Percentiles rank a stretch among this genome's conserved stretches.
These are phyloP conservation scores for Rubus idaeus DNA, from an alignment of 306 rosid species.

Conservation along the genomic window DNA sequence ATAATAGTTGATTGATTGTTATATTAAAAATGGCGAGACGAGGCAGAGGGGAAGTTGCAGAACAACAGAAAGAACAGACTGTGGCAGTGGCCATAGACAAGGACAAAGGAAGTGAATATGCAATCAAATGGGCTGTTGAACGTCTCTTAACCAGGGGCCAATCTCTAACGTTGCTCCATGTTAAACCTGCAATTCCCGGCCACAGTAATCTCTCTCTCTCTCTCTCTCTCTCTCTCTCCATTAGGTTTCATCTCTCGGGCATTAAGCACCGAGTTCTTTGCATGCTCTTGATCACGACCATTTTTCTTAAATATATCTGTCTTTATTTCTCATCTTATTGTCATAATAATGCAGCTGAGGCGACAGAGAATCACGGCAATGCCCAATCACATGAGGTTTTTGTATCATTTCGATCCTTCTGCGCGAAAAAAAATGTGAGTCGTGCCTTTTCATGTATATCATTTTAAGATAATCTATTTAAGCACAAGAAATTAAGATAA, in stretches of 20 bases:
- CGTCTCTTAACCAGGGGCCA: slow-evolving; percentile 71
- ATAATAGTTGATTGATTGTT: too few species aligned
- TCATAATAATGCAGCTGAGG: slow-evolving; percentile 42
- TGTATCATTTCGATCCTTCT: slow-evolving; percentile 71
- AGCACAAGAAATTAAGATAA: too few species aligned
- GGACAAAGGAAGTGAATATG: slow-evolving; percentile 76
- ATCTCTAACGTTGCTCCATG: slow-evolving; percentile 57
- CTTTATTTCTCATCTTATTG: neutral
- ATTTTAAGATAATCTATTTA: too few species aligned
- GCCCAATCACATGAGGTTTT: slow-evolving; percentile 63
- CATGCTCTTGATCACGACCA: neutral
- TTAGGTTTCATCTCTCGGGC: neutral
- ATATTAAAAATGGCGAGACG: neutral
- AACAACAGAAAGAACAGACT: slow-evolving; percentile 36
- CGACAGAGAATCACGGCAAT: slow-evolving; percentile 44
- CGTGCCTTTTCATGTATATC: neutral
- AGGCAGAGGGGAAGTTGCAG: neutral
- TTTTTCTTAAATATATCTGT: neutral
- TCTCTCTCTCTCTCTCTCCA: too few species aligned
- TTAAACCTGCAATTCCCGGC: slow-evolving; percentile 45
- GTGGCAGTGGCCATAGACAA: slow-evolving; percentile 84
- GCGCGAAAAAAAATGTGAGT: slow-evolving; percentile 72
- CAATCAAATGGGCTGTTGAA: slow-evolving; percentile 81
- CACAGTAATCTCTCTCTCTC: slow-evolving; percentile 27
- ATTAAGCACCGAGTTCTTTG: neutral